A percentile compares a stretch with the other conserved stretches of the same genome.
phyloP scores from a whole-genome alignment of 2,329 filamentous ascomycete species.

The Periconia sp. region DNA sequence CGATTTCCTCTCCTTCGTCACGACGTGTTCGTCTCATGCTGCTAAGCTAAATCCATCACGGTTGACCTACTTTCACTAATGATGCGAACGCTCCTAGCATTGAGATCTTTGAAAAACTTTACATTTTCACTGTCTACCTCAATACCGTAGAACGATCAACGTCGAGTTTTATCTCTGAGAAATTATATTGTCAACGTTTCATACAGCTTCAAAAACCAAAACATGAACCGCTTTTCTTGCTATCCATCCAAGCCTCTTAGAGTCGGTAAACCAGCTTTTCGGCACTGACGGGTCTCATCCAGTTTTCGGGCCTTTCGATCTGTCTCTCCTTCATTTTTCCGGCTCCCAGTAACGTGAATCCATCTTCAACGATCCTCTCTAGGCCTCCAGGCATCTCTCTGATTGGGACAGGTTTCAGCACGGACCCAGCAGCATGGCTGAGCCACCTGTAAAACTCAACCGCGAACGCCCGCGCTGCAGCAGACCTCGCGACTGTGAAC shows the following conservation, averaged over 20 bases:
- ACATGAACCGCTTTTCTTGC: neutral
- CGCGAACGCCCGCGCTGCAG: slow-evolving; percentile 27
- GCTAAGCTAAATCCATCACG: too few species aligned
- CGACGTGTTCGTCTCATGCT: too few species aligned
- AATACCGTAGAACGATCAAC: too few species aligned
- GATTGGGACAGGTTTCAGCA: slow-evolving; percentile 36
- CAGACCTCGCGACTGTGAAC: slow-evolving; percentile 26
- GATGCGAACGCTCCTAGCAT: too few species aligned
- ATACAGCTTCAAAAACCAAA: neutral
- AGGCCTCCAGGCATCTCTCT: slow-evolving; percentile 33
- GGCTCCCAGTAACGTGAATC: slow-evolving; percentile 26
- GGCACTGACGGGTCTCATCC: slow-evolving; percentile 49
- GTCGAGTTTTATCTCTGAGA: too few species aligned
- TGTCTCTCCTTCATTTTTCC: slow-evolving; percentile 30
- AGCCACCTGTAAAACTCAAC: slow-evolving; percentile 48
- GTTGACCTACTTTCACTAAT: too few species aligned
- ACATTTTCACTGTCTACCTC: too few species aligned
- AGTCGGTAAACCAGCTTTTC: slow-evolving; percentile 46
- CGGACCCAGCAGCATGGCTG: slow-evolving; percentile 17
- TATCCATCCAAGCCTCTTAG: too few species aligned
- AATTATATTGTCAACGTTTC: too few species aligned
- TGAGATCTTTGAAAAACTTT: too few species aligned
- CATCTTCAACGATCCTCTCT: slow-evolving; percentile 26
- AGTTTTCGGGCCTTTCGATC: slow-evolving; percentile 27
- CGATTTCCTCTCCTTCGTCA: neutral